phyloP scores from a whole-genome alignment of 2,329 filamentous ascomycete species.

The Stylonectria norvegica region DNA sequence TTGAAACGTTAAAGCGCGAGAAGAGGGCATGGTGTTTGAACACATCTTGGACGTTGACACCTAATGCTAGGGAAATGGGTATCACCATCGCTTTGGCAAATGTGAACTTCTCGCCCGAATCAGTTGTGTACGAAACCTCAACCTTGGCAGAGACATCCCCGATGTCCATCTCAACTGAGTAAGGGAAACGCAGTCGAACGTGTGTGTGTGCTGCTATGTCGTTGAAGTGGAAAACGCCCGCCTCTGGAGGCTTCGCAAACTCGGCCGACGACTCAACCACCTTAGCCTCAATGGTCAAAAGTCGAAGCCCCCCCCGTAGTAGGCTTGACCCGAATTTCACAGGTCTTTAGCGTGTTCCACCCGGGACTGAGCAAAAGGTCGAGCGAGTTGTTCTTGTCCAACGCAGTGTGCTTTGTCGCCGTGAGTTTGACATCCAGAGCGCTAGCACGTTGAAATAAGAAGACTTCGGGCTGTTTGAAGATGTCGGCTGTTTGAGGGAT shows the following conservation, averaged over 20 bases:
- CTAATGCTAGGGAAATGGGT: constrained; percentile 73
- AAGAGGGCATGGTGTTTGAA: constrained; percentile 82
- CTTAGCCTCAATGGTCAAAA: constrained; percentile 59
- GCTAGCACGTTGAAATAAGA: constrained; percentile 68
- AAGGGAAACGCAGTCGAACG: constrained; percentile 68
- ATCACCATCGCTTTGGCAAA: constrained; percentile 55
- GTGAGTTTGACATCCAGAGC: constrained; percentile 66
- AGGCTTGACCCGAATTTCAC: constrained; percentile 59
- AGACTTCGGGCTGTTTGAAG: constrained; percentile 58
- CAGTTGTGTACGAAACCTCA: constrained; percentile 72
- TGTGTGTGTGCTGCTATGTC: constrained; percentile 42
- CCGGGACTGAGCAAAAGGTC: constrained; percentile 72
- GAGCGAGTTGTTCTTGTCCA: constrained; percentile 74
- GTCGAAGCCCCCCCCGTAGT: constrained; percentile 63
- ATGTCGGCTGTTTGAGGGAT: constrained; percentile 46
- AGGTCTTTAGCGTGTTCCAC: constrained; percentile 64
- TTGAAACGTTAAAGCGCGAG: constrained; percentile 87
- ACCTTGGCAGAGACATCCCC: constrained; percentile 67
- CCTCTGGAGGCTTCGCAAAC: constrained; percentile 49
- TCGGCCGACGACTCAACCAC: constrained; percentile 42
- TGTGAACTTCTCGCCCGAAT: constrained; percentile 48
- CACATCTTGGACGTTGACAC: constrained; percentile 94
- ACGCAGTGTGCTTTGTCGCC: constrained; percentile 67
- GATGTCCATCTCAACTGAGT: constrained; percentile 76
- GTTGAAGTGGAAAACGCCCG: constrained; percentile 51